Evolutionary conservation across 805 yeast genomes (phyloP), one percentile per base, ranked within the genome.

Genomic region (Kregervanrija delftensis): DNA sequence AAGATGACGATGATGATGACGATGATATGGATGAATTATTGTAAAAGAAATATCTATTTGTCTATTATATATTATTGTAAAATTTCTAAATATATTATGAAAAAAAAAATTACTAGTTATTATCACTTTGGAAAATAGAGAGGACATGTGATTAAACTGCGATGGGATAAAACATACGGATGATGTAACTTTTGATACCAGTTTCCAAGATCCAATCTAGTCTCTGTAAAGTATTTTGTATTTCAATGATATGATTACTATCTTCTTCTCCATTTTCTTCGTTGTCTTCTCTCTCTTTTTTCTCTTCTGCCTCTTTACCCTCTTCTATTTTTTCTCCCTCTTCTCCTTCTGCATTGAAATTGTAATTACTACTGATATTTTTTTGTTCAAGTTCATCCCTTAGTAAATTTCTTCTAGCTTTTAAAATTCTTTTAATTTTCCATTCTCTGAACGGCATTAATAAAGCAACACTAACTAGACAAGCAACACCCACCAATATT

Each of bases 381-480:
- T 36, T 48, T n/a, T 43, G 41, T 14, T 43, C 46, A 4, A 30
- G 22, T 16, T 42, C 42, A 6, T 40, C 37, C 3, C 42, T 5
- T 10, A 51, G 35, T 11, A 37, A 30, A 3, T 51, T 43, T 12
- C 43, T 32, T 48, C 65, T 54, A 2, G 58, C 58, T 4, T 35
- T 45, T 11, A 78, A 48, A 55, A 66, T 66, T 39, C 73, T 59
- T 38, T 67, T 57, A 2, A 82, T 76, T 45, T 76, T 66, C 69
- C 72, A 71, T 52, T 80, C 83, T 54, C 90, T 67, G 35, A 77
- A 65, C 1, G 77, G 64, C 2, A 79, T 49, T 34, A 81, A 49
- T 2, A 73, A 4, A 5, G 71, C 47, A 0, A 74, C 73, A 16
- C 64, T 63, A 9, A 72, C 57, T 42, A 74, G 72, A 41, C 76